Conservation (phyloP, 129 eudicot genomes). For the Chrysanthemum seticuspe region DNA sequence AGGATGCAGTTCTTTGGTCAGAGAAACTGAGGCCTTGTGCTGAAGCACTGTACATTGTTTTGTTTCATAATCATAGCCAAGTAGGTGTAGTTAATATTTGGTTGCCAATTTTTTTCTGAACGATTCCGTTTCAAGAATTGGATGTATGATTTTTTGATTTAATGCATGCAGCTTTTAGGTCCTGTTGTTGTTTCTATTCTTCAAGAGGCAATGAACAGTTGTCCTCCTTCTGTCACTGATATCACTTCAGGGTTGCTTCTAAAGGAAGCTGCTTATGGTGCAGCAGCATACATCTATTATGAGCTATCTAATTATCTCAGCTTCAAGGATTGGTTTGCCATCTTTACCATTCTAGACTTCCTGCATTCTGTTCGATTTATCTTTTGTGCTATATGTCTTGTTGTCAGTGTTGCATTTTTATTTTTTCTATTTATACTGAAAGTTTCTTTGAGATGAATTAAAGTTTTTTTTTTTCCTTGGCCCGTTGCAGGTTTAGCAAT, state of each 20-base stretch:
- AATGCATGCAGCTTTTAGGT: constrained; percentile 63
- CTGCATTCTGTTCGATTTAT: not conserved
- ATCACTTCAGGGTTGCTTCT: constrained; percentile 82
- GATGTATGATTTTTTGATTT: constrained; percentile 13
- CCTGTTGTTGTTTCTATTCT: constrained; percentile 98
- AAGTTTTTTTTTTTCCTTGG: not conserved
- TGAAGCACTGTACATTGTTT: constrained; percentile 92
- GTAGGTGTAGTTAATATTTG: constrained; percentile 43
- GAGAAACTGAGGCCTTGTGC: constrained; percentile 99
- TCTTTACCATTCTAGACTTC: constrained; percentile 10
- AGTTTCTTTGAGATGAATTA: constrained; percentile 11
- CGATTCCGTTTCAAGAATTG: not conserved
- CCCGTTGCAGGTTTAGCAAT: constrained; percentile 62
- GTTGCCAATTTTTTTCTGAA: constrained; percentile 1
- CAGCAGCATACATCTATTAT: constrained; percentile 96
- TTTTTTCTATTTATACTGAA: not conserved
- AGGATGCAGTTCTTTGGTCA: constrained; percentile 98
- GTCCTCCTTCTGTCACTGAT: constrained; percentile 85
- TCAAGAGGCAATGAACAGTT: constrained; percentile 92
- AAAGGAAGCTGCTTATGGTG: constrained; percentile 98
- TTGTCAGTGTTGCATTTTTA: not conserved
- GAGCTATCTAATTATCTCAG: constrained; percentile 93
- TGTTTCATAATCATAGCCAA: constrained; percentile 91
- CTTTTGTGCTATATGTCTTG: constrained; percentile 1
- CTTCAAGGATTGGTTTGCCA: constrained; percentile 87